Percentiles rank a stretch among this genome's conserved stretches.
Conservation (phyloP, 208 protist species). For the Crithidia brevicula region DNA sequence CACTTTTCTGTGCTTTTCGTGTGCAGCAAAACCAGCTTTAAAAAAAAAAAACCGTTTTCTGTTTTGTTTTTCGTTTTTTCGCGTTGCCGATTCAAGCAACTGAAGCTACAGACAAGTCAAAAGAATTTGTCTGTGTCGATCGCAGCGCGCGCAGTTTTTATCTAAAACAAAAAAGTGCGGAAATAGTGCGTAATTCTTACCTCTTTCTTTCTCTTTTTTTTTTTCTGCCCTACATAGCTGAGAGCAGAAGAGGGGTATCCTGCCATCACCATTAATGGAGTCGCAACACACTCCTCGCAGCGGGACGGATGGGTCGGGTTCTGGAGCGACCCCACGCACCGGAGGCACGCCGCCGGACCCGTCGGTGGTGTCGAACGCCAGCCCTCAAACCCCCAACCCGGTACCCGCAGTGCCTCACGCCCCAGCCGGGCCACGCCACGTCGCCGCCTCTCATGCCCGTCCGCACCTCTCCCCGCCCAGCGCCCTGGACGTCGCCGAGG, state of each 20-base stretch:
- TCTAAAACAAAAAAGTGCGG: no score
- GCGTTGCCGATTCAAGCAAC: no score
- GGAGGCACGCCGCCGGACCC: conserved; percentile 16
- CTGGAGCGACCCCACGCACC: conserved; percentile 7
- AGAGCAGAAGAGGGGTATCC: neutral
- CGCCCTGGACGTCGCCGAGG: neutral
- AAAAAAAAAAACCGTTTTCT: neutral
- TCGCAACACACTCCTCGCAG: conserved; percentile 18
- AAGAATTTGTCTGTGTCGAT: no score
- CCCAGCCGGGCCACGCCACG: neutral
- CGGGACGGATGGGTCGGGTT: conserved; percentile 21
- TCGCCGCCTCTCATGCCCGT: neutral
- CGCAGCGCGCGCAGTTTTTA: no score
- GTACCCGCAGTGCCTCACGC: neutral
- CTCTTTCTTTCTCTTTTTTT: neutral
- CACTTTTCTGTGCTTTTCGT: no score
- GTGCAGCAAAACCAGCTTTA: neutral
- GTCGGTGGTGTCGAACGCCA: neutral
- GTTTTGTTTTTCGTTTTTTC: neutral
- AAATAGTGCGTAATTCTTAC: no score
- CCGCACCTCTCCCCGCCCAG: neutral
- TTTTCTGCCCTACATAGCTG: neutral
- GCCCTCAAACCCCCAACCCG: neutral
- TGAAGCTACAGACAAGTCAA: no score
- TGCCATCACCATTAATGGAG: neutral